Base-by-base conservation (phyloP, 164 flowering plant genomes). In the Pachysandra terminalis region DNA sequence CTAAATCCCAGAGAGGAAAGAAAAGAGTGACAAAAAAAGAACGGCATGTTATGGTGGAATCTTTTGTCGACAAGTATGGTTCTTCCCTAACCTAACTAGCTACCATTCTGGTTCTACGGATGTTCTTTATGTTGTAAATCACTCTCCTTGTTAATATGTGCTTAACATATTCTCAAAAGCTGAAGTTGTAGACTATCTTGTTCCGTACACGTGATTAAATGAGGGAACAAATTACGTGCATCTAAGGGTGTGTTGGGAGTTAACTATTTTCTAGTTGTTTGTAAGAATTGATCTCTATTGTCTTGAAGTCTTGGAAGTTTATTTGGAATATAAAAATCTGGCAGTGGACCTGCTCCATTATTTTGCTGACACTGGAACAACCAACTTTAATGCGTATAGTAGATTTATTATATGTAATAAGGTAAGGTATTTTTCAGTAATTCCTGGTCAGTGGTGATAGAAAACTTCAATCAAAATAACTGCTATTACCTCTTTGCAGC, bases 61-160 rank as follows among this genome's bases (percentile, higher is more conserved):
- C 82, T 35, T 89, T 77, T 75, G 83, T 85, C 32, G 76, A 79
- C 68, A 73, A 77, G 93, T 86, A 77, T 51, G 32, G 19, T 0
- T 61, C 35, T 61, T 49, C 27, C 26, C 16, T 56, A 19, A 14
- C 35, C 37, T 56, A 64, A 40, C 51, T 16, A 56, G 56, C 61
- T 56, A 49, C 2, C 27, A 21, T 63, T 52, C 14, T 59, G 6
- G 25, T 19, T 28, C 6, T 56, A 45, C 52, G 23, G 25, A 19
- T n/a, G 22, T 61, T n/a, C n/a, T n/a, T 48, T 21, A 61, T 54
- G 22, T 40, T 15, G 24, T 66, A 19, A n/a, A 25, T 62, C 49
- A 21, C 16, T 21, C n/a, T 27, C 22, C 23, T 52, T 25, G 58
- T 19, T 28, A 28, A 28, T 54, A 49, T 48, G 13, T 48, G 55